Evolutionary conservation across 768 basidiomycete genomes (phyloP).

Genomic region (Hericium alpestre): DNA sequence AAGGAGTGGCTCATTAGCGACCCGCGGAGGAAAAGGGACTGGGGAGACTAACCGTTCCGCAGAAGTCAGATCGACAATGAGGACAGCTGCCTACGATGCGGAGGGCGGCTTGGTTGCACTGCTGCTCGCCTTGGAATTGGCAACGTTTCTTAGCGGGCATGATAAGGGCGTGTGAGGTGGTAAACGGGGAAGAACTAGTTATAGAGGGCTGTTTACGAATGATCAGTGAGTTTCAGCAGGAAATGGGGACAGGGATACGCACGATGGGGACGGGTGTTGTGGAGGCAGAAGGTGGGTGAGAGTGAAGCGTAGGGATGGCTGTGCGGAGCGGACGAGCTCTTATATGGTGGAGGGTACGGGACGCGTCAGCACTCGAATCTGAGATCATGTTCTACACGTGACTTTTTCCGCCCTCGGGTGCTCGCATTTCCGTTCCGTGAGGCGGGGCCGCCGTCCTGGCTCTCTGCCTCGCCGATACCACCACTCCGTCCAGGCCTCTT

Average conservation of each 20-base stretch:
- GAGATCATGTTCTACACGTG: constrained; percentile 6
- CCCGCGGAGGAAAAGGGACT: constrained; percentile 1
- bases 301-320: neutral
- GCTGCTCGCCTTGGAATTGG: constrained; percentile 46
- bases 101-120: constrained; percentile 70
- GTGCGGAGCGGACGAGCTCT: constrained; percentile 1
- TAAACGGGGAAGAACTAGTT: constrained; percentile 3
- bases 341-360: constrained; percentile 11
- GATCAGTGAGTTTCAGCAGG: neutral
- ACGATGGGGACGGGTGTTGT: neutral
- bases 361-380: constrained; percentile 16
- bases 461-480: no score
- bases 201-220: neutral
- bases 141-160: constrained; percentile 88
- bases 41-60: constrained; percentile 48
- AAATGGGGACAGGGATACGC: neutral
- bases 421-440: no score
- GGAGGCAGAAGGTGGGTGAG: neutral
- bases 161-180: constrained; percentile 11
- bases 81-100: constrained; percentile 82
- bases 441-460: no score
- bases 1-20: constrained; percentile 10
- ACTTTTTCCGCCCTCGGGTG: neutral
- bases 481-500: no score
- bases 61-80: constrained; percentile 70